Evolutionary conservation across 306 rosid species (phyloP), one percentile per base, ranked within the genome.

Genomic region (Lotus japonicus): DNA sequence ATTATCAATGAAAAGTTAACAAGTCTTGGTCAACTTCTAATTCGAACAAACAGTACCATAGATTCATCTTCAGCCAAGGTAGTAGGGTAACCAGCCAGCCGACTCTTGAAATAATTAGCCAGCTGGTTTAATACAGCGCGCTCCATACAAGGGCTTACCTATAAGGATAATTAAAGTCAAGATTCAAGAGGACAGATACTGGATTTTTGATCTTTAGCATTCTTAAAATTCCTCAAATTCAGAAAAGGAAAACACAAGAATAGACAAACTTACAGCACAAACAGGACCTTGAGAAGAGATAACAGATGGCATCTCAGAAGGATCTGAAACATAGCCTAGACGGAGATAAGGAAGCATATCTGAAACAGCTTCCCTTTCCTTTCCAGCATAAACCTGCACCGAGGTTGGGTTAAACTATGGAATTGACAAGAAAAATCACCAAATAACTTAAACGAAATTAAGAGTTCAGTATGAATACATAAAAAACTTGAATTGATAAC

Each of bases 71-170:
- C 97, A 33, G 78, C 84, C 90, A 90, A 82, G 39, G 99, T 84
- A 57, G 96, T 85, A 33, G 96, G 96, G 75, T 94, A 94, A 80
- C 95, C 83, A 62, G 90, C 92, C 50, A 90, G 84, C 36, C 97
- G 96, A 52, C 82, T 64, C 70, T 70, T 81, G 72, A 94, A 90
- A 80, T 94, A 94, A 78, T 80, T 83, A 66, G 85, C 82, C 76
- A 90, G 89, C 82, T 94, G 99, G 75, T 87, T 97, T 82, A 94
- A 68, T 45, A 88, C 94, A 8, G 97, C 99, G 58, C 87, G 79
- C 79, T 94, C 99, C 99, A 87, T 88, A 78, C 99, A 94, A 35
- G 96, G 90, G 75, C 99, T 90, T 73, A 81, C 85, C 99, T 94
- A 67, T 26, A 70, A 78, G 54, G 56, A 51, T 21, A 78, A 73